phyloP scores from a whole-genome alignment of 495 filamentous ascomycete species.

The Tuber calosporum region DNA sequence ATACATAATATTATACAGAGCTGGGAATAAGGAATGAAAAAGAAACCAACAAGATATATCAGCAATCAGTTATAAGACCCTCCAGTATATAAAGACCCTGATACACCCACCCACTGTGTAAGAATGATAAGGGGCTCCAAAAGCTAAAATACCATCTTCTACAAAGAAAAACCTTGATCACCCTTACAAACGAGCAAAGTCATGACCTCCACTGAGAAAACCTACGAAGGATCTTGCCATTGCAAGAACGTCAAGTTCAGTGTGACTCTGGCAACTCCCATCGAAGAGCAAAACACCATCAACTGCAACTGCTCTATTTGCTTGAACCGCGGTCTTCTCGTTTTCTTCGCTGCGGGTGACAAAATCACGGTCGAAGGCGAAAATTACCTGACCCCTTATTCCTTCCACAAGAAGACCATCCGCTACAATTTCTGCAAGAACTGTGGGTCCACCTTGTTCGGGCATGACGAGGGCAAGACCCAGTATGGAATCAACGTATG shows the following conservation, averaged over 20 bases:
- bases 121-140: neutral
- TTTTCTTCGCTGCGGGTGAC: constrained; percentile 11
- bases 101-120: neutral
- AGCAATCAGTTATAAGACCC: neutral
- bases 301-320: constrained; percentile 21
- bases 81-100: neutral
- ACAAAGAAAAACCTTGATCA: neutral
- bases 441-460: constrained; percentile 19
- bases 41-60: neutral
- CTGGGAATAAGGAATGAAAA: neutral
- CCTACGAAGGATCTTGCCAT: constrained; percentile 21
- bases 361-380: constrained; percentile 9
- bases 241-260: constrained; percentile 16
- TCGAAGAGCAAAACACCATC: constrained; percentile 8
- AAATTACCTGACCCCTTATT: constrained; percentile 14
- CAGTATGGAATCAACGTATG: constrained; percentile 24
- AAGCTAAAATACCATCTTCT: neutral
- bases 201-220: constrained; percentile 4
- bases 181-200: neutral
- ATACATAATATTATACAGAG: neutral
- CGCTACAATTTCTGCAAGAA: constrained; percentile 20
- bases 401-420: constrained; percentile 17
- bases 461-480: constrained; percentile 9
- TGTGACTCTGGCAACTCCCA: constrained; percentile 5
- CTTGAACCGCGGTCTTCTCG: constrained; percentile 7